Evolutionary conservation across 2,329 filamentous ascomycete genomes (phyloP).

Genomic region (Fusarium sp.): DNA sequence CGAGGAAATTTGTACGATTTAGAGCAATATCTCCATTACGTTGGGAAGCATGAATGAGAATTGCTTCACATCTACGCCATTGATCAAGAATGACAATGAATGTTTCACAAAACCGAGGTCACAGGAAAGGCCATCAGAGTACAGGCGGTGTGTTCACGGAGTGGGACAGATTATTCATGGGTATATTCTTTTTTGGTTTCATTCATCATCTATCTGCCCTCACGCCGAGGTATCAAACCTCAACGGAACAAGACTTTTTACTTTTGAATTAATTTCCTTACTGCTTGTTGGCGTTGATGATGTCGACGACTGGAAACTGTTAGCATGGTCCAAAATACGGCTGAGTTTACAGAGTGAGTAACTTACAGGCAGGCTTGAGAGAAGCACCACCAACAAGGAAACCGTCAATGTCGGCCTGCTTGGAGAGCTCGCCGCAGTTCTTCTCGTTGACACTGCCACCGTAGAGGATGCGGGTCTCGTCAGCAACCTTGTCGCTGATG

Average conservation of each 20-base stretch:
- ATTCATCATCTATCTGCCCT: constrained; percentile 44
- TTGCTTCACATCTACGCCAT: constrained; percentile 12
- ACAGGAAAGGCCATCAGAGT: not conserved
- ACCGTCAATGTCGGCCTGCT: constrained; percentile 95
- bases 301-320: constrained; percentile 65
- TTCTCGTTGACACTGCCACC: constrained; percentile 97
- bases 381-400: constrained; percentile 97
- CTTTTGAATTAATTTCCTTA: constrained; percentile 53
- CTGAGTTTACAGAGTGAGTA: constrained; percentile 12
- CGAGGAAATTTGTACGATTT: constrained; percentile 49
- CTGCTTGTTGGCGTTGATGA: constrained; percentile 69
- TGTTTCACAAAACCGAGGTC: not conserved
- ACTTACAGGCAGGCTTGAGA: constrained; percentile 94
- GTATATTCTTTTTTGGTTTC: constrained; percentile 47
- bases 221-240: constrained; percentile 21
- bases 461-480: constrained; percentile 94
- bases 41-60: constrained; percentile 33
- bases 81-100: not conserved
- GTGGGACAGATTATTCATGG: constrained; percentile 15
- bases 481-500: constrained; percentile 81
- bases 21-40: constrained; percentile 43
- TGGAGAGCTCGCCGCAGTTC: constrained; percentile 94
- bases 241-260: constrained; percentile 30
- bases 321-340: not conserved
- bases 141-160: not conserved